phyloP scores from a whole-genome alignment of 306 rosid species.

The Medicago arabica region DNA sequence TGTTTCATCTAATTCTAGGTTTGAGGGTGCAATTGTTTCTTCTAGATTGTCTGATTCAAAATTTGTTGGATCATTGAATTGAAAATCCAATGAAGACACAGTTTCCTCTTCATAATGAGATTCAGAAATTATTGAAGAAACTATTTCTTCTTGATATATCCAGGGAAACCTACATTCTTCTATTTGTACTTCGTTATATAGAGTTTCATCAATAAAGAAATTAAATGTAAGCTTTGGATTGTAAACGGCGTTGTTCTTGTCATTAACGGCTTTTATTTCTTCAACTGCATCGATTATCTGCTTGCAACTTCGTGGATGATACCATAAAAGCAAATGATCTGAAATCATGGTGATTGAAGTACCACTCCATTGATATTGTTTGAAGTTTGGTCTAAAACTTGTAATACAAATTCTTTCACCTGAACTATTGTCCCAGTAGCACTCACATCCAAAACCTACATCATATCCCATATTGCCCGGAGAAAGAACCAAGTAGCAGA shows the following conservation, averaged over 20 bases:
- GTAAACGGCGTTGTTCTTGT: not conserved
- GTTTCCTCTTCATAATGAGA: not conserved
- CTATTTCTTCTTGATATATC: not conserved
- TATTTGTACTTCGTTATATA: not conserved
- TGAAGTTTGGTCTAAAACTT: not conserved
- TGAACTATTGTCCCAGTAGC: constrained; percentile 1
- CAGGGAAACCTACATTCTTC: not conserved
- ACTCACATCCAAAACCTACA: constrained; percentile 16
- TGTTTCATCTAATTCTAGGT: no score
- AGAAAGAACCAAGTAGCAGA: constrained; percentile 24
- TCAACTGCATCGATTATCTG: not conserved
- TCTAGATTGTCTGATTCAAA: not conserved
- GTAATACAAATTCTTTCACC: not conserved
- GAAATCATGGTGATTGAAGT: not conserved
- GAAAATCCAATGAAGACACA: no score
- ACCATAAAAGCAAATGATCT: constrained; percentile 25
- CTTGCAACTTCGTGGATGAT: not conserved
- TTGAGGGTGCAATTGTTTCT: no score
- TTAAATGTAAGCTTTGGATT: constrained; percentile 18
- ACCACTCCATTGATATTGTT: no score
- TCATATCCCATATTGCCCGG: accelerated
- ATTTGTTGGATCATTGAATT: not conserved
- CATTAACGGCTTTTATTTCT: not conserved
- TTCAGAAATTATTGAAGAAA: not conserved
- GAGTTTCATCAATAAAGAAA: constrained; percentile 3